Evolutionary conservation across 208 protist species (phyloP), one percentile per base, ranked within the genome.

Genomic region (Endotrypanum monterogeii): DNA sequence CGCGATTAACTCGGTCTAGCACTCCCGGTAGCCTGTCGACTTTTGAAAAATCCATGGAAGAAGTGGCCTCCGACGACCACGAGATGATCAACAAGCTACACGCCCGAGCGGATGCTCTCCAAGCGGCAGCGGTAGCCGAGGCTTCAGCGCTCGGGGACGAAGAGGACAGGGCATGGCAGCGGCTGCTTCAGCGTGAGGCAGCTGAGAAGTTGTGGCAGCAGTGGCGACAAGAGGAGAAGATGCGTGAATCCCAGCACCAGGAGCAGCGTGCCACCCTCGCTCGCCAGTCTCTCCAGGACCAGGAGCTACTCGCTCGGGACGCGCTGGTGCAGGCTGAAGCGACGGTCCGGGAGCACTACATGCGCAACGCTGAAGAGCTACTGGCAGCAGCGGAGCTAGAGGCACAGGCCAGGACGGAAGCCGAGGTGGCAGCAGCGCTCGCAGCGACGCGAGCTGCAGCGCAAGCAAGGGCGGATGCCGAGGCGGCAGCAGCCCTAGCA

Each of bases 261-360:
- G 71, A 76, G 20, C 56, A 83, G 39, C 66, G 35, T 8, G 39
- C 56, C 39, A 9, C 61, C 41, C 58, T 75, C 54, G 76, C 62
- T 5, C 58, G 63, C 11, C 62, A 56, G 55, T 3, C 63, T 4
- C 73, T 83, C 6, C 63, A 75, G 32, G 72, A 75, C 3, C 62
- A 58, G 41, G 78, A 83, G 50, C 28, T 18, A 9, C 51, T 83
- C 1, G 80, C 79, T 46, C 71, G 80, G 12, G 80, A 81, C 3
- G 76, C 71, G 32, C 62, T 81, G 50, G 67, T 41, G 66, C 20
- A 73, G 20, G 57, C 76, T 5, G 76, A 84, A 66, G 52, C 54
- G 7, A 57, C 67, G 16, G 71, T 84, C 41, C 76, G 76, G 5
- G n/a, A 28, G 12, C 71, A 84, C 41, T 80, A 80, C 76, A 67